These are phyloP conservation scores for Hypoxylon fragiforme DNA, from an alignment of 495 filamentous ascomycete genomes.

Conservation along the genomic window DNA sequence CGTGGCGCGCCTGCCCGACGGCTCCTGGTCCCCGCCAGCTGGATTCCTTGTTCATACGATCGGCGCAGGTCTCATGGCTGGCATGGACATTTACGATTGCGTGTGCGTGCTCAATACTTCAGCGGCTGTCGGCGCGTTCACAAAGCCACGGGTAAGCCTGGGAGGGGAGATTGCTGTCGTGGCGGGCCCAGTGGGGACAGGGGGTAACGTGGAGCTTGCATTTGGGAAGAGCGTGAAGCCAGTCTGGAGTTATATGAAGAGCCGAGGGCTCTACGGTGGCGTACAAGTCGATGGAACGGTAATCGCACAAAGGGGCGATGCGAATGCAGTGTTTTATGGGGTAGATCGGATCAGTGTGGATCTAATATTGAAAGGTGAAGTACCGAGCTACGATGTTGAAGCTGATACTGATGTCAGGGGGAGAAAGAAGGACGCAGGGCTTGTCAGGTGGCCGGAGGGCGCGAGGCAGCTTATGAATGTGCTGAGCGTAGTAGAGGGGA, in stretches of 20 bases:
- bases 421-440: slow-evolving; percentile 1
- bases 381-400: slow-evolving; percentile 7
- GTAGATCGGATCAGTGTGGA: slow-evolving; percentile 54
- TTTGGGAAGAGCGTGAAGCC: slow-evolving; percentile 44
- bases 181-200: slow-evolving; percentile 73
- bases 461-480: slow-evolving; percentile 60
- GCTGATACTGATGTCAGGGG: background rate
- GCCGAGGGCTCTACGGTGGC: slow-evolving; percentile 73
- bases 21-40: slow-evolving; percentile 76
- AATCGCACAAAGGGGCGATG: slow-evolving; percentile 72
- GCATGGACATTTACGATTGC: slow-evolving; percentile 83
- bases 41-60: slow-evolving; percentile 79
- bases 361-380: slow-evolving; percentile 69
- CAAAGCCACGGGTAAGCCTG: slow-evolving; percentile 67
- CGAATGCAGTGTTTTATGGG: slow-evolving; percentile 77
- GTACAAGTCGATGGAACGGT: slow-evolving; percentile 77
- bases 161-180: slow-evolving; percentile 74
- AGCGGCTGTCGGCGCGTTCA: slow-evolving; percentile 73
- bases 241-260: slow-evolving; percentile 79
- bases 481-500: slow-evolving; percentile 71
- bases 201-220: slow-evolving; percentile 53
- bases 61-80: slow-evolving; percentile 74
- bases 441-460: slow-evolving; percentile 41
- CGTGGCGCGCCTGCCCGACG: slow-evolving; percentile 67
- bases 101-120: slow-evolving; percentile 78